A percentile compares a stretch with the other conserved stretches of the same genome.
Evolutionary conservation across 2,329 filamentous ascomycete species (phyloP).

Genomic region (Tolypocladium ovalisporum): DNA sequence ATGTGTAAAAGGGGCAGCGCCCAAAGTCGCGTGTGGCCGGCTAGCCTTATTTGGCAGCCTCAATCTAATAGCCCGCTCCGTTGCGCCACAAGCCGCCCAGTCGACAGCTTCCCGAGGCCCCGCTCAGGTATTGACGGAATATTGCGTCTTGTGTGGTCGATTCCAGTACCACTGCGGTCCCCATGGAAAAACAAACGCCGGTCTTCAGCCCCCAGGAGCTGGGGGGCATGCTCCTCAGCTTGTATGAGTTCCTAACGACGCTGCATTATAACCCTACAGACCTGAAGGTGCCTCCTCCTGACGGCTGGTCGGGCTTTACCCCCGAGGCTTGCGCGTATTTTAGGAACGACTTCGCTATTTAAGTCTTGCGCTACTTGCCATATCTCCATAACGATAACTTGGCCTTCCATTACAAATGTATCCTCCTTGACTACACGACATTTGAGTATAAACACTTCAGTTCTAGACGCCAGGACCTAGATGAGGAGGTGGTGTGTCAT

Average conservation of each 20-base stretch:
- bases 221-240: slow-evolving; percentile 14
- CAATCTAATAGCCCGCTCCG: too few species aligned
- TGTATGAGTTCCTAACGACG: slow-evolving; percentile 18
- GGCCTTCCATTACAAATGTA: slow-evolving; percentile 6
- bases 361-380: slow-evolving; percentile 16
- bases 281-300: slow-evolving; percentile 15
- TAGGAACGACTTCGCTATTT: slow-evolving; percentile 13
- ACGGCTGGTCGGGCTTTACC: slow-evolving; percentile 20
- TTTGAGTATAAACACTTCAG: background rate
- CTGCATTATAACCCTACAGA: slow-evolving; percentile 15
- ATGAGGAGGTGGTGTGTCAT: background rate
- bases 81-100: too few species aligned
- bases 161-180: background rate
- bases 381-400: slow-evolving; percentile 8
- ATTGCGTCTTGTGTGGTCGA: background rate
- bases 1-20: too few species aligned
- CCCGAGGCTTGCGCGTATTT: slow-evolving; percentile 8
- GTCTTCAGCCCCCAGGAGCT: background rate
- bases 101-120: background rate
- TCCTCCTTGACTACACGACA: background rate
- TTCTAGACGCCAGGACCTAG: background rate
- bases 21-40: too few species aligned
- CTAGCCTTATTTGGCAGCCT: too few species aligned
- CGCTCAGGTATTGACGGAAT: background rate
- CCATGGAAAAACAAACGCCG: background rate